These are phyloP conservation scores for Glycine soja DNA, from an alignment of 306 rosid species.

Conservation along the genomic window DNA sequence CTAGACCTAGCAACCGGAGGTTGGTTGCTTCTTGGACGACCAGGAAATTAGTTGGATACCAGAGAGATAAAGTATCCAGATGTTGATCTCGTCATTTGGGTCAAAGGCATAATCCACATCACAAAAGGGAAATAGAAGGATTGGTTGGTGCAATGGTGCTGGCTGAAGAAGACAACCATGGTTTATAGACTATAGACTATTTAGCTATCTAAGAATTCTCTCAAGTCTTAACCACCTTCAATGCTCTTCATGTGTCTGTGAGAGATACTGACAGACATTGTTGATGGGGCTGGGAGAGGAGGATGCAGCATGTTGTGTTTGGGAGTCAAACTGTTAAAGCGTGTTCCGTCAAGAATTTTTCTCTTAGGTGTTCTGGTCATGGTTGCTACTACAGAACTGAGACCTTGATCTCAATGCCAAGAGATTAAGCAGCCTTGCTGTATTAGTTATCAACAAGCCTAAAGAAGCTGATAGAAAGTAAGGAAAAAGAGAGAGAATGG, in stretches of 20 bases:
- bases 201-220: not conserved
- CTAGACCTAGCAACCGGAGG: not conserved
- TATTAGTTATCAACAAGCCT: slow-evolving; percentile 22
- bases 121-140: not conserved
- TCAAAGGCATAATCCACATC: not conserved
- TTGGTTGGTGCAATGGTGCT: not conserved
- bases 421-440: slow-evolving; percentile 20
- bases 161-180: not conserved
- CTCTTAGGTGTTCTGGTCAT: slow-evolving; percentile 14
- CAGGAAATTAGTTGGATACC: not conserved
- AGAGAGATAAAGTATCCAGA: not conserved
- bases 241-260: not conserved
- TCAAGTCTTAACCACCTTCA: not conserved
- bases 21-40: not conserved
- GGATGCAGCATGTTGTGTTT: slow-evolving; percentile 5
- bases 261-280: not conserved
- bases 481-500: not conserved
- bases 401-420: slow-evolving; percentile 8
- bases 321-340: not conserved
- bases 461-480: slow-evolving; percentile 5
- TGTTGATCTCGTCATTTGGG: not conserved
- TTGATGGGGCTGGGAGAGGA: not conserved
- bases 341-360: not conserved
- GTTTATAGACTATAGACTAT: not conserved
- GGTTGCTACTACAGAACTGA: slow-evolving; percentile 2